These are phyloP conservation scores for Spathaspora boniae DNA, from an alignment of 805 yeast species.

Conservation along the genomic window DNA sequence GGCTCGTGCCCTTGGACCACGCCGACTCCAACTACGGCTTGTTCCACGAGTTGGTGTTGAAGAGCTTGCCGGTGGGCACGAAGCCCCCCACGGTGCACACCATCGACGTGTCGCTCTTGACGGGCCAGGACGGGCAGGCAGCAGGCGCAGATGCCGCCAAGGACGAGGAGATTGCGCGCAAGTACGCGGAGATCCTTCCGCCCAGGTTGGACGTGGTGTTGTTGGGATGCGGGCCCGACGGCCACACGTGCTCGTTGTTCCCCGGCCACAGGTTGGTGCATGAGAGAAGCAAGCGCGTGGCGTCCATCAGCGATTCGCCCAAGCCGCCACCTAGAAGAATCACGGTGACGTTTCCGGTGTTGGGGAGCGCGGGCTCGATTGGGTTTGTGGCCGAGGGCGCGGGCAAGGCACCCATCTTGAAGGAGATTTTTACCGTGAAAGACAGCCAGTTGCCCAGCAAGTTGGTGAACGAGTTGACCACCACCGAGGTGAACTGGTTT, in stretches of 20 bases:
- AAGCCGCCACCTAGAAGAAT: conserved; percentile 93
- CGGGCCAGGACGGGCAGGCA: conserved; percentile 43
- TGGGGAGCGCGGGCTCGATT: conserved; percentile 50
- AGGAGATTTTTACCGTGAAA: conserved; percentile 59
- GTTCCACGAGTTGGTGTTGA: conserved; percentile 62
- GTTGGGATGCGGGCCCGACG: conserved; percentile 94
- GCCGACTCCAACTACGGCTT: conserved; percentile 84
- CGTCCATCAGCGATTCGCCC: conserved; percentile 77
- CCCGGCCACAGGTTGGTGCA: conserved; percentile 73
- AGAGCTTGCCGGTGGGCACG: conserved; percentile 38
- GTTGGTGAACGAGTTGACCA: conserved; percentile 56
- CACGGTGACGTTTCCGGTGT: conserved; percentile 79
- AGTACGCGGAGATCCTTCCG: conserved; percentile 61
- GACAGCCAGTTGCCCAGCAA: conserved; percentile 62
- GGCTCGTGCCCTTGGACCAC: conserved; percentile 79
- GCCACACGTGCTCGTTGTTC: conserved; percentile 91
- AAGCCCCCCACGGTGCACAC: conserved; percentile 59
- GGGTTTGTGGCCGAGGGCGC: conserved; percentile 90
- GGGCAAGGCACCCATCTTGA: conserved; percentile 70
- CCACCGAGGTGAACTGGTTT: conserved; percentile 70
- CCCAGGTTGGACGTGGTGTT: conserved; percentile 59
- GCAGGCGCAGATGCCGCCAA: conserved; percentile 47
- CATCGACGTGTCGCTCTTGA: conserved; percentile 59
- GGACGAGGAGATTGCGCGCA: conserved; percentile 50
- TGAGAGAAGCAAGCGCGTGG: conserved; percentile 51